Evolutionary conservation across 345 rosid species (phyloP).

Genomic region (Hypericum androsaemum): DNA sequence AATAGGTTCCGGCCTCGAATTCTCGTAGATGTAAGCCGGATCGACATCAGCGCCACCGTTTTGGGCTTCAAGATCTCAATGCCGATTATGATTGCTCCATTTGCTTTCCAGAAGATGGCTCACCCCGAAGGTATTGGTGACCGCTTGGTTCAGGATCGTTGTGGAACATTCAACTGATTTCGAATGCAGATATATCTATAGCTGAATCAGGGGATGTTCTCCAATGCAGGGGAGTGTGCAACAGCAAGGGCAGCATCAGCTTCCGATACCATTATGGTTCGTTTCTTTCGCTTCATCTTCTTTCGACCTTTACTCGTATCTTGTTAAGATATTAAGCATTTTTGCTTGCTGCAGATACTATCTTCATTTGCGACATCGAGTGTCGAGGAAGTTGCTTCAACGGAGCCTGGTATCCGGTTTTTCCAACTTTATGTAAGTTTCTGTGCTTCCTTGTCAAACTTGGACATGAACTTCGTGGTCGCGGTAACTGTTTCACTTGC

Average conservation of each 20-base stretch:
- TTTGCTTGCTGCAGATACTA: constrained; percentile 39
- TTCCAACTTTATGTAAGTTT: constrained; percentile 86
- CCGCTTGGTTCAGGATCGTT: not conserved
- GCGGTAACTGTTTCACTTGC: no score
- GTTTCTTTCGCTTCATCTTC: constrained; percentile 13
- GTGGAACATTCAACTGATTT: no score
- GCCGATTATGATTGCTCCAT: constrained; percentile 97
- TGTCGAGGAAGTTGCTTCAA: constrained; percentile 91
- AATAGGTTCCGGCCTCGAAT: constrained; percentile 82
- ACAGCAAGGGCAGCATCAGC: constrained; percentile 92
- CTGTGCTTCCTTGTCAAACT: not conserved
- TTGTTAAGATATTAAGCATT: not conserved
- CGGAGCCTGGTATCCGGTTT: constrained; percentile 86
- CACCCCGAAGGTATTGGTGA: constrained; percentile 63
- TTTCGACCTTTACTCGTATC: not conserved
- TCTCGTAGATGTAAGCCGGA: constrained; percentile 78
- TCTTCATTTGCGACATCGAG: constrained; percentile 94
- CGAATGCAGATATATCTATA: no score
- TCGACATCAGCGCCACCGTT: constrained; percentile 61
- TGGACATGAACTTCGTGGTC: no score
- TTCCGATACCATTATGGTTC: constrained; percentile 84
- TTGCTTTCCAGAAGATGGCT: constrained; percentile 97
- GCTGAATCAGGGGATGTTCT: not conserved
- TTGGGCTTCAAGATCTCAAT: constrained; percentile 83
- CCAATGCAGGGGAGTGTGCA: constrained; percentile 76